Conservation (phyloP, 148 eudicot genomes). For the Nyssa sinensis region DNA sequence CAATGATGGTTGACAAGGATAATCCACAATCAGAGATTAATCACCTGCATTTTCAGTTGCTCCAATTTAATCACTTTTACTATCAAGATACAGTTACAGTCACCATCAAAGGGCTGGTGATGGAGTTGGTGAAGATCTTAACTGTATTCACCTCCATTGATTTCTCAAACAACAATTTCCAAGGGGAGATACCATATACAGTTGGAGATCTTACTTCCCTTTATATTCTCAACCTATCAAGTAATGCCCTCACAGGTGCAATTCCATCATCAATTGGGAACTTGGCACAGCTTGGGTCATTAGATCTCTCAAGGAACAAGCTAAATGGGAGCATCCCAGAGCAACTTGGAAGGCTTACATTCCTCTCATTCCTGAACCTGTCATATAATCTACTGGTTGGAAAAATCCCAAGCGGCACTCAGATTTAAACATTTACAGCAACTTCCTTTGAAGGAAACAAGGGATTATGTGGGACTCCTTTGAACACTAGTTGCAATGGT, state of each 20-base stretch:
- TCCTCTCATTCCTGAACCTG: constrained; percentile 10
- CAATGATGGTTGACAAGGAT: constrained; percentile 14
- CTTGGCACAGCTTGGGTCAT: constrained; percentile 8
- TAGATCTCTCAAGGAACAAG: constrained; percentile 22
- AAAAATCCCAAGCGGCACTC: background rate
- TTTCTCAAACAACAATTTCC: constrained; percentile 15
- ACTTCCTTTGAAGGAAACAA: background rate
- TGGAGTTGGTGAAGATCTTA: background rate
- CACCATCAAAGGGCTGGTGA: background rate
- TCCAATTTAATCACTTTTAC: background rate
- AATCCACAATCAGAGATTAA: background rate
- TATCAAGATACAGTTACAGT: constrained; percentile 4
- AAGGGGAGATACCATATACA: constrained; percentile 16
- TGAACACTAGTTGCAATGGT: constrained; percentile 2
- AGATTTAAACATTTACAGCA: constrained; percentile 1
- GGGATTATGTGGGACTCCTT: constrained; percentile 6
- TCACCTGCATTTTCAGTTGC: background rate
- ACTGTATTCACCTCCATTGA: constrained; percentile 8
- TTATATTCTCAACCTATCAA: constrained; percentile 18
- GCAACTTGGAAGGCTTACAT: background rate
- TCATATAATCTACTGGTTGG: constrained; percentile 7
- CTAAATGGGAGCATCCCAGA: constrained; percentile 7
- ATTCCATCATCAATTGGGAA: constrained; percentile 16
- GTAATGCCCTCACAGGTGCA: constrained; percentile 10
- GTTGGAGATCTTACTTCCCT: constrained; percentile 12